Evolutionary conservation across 345 rosid species (phyloP).

Genomic region (Tarenaya hassleriana): DNA sequence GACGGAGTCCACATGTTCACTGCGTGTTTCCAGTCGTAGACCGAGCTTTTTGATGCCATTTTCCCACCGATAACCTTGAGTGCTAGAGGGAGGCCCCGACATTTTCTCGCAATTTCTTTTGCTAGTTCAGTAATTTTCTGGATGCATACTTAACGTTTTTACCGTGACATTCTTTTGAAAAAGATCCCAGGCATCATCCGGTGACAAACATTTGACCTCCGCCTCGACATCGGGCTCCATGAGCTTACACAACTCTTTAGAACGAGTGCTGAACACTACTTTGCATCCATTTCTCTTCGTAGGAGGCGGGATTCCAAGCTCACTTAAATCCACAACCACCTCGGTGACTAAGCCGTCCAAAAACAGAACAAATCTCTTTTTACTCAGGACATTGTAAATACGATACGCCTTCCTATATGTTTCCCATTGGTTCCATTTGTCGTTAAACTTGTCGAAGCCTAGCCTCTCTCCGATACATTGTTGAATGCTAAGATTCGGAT

Average conservation of each 20-base stretch:
- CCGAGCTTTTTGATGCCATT: conserved; percentile 1
- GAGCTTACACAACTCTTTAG: not conserved
- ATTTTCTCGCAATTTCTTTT: not conserved
- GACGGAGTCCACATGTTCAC: not conserved
- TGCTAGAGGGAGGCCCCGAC: conserved; percentile 26
- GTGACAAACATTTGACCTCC: not conserved
- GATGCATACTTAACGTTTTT: not conserved
- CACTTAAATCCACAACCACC: not conserved
- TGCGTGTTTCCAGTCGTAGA: conserved; percentile 3
- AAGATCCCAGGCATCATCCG: conserved; percentile 1
- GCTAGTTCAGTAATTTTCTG: not conserved
- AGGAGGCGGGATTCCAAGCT: not conserved
- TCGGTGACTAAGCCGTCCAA: not conserved
- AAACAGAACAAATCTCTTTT: not conserved
- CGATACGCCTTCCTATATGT: not conserved
- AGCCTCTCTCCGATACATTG: not conserved
- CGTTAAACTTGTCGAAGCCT: too few species aligned
- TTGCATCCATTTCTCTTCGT: not conserved
- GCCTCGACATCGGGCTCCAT: not conserved
- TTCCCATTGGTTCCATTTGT: not conserved
- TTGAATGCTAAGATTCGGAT: not conserved
- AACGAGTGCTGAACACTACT: conserved; percentile 1
- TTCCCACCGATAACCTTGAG: not conserved
- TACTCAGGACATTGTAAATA: not conserved
- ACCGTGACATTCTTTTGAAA: conserved; percentile 8